Evolutionary conservation across 2,329 filamentous ascomycete genomes (phyloP), one percentile per base, ranked within the genome.

Genomic region (Dothistroma septosporum): DNA sequence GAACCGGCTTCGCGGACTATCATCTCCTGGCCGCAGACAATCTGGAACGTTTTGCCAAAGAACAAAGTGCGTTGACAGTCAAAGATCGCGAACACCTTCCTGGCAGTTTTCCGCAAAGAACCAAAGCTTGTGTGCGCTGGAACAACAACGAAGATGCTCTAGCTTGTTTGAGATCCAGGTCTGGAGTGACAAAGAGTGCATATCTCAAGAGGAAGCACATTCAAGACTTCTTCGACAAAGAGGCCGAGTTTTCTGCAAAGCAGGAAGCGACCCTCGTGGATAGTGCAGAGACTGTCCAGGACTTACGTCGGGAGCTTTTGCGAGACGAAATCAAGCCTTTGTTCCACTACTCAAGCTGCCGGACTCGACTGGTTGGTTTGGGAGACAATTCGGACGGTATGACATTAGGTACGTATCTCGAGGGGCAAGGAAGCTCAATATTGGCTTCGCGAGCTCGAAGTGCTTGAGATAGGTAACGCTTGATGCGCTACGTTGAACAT

Each of bases 21-120:
- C 77, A 78, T 48, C 64, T 78, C 53, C 68, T 81, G 12, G 70
- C 80, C n/a, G 74, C 81, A 8, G 81, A 83, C 62, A 75, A 82
- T 57, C 68, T 77, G 0, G 76, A 80, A 52, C 70, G 75, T 4
- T 82, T 80, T 63, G 76, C 77, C 9, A 69, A 77, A 55, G 76
- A 76, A 55, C 77, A 80, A 56, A 80, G 77, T 63, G 71, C 75
- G 10, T 74, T 76, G 55, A 80, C 78, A 2, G 70, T 82, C 33
- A 73, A 75, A 52, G 75, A 79, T 11, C 66, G 69, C n/a, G 72
- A 74, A 60, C 68, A 69, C 35, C 52, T 52, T 11, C 47, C 64
- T 9, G 71, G 71, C 24, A 67, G 64, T 16, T 62, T 63, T 16
- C 70, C 69, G n/a, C 72, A 74, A 53, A 63, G 68, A 61, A 68